phyloP scores from a whole-genome alignment of 192 early-diverging fungal genomes.

The Rhizoclosmatium sp. region DNA sequence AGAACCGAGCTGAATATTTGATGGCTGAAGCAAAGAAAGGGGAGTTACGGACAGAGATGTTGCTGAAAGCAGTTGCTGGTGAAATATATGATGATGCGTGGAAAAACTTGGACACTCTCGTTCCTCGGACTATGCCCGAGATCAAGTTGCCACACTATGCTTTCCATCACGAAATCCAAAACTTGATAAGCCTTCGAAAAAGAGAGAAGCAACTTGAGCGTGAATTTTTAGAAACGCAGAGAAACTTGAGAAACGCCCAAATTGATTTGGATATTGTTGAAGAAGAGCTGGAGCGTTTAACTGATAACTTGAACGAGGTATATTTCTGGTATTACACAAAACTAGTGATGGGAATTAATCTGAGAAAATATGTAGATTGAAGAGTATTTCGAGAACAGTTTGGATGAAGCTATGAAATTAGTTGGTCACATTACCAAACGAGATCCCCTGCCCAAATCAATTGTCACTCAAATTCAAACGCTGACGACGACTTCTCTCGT shows the following conservation, averaged over 20 bases:
- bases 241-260: background rate
- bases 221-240: background rate
- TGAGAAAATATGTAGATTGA: background rate
- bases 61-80: background rate
- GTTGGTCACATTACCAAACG: background rate
- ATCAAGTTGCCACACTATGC: conserved; percentile 16
- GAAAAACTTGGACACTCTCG: conserved; percentile 21
- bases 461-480: background rate
- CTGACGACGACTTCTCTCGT: background rate
- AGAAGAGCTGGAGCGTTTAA: conserved; percentile 22
- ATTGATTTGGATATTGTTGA: background rate
- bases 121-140: conserved; percentile 17
- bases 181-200: background rate
- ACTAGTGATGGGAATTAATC: no score
- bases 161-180: conserved; percentile 17
- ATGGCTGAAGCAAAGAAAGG: conserved; percentile 7
- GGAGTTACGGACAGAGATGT: background rate
- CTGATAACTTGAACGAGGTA: no score
- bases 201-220: conserved; percentile 1
- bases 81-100: conserved; percentile 6
- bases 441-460: background rate
- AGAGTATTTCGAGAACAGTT: background rate
- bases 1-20: background rate
- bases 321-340: no score
- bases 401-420: background rate